Conservation (phyloP, 208 protist genomes). For the Leishmania major region DNA sequence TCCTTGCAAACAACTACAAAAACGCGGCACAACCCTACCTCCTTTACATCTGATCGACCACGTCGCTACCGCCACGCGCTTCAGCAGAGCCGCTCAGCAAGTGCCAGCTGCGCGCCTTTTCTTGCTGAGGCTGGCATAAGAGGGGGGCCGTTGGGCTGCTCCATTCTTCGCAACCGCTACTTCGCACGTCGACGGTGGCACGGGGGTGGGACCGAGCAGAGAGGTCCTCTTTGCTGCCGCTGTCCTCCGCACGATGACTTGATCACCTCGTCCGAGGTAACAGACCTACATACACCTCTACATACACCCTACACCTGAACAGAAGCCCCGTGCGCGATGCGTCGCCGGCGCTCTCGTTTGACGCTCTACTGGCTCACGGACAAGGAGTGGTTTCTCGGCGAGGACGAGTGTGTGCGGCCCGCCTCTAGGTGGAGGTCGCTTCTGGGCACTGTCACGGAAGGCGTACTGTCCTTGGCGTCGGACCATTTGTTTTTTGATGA, state of each 20-base stretch:
- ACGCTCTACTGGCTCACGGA: slow-evolving; percentile 44
- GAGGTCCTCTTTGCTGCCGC: neutral
- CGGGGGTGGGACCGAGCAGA: neutral
- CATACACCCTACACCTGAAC: neutral
- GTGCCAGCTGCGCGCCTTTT: neutral
- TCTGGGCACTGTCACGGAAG: slow-evolving; percentile 10
- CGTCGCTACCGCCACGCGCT: neutral
- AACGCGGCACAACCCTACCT: neutral
- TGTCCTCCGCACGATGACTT: neutral
- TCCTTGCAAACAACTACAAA: neutral
- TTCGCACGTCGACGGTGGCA: neutral
- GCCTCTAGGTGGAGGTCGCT: slow-evolving; percentile 13
- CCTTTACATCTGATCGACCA: neutral
- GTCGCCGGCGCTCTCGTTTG: slow-evolving; percentile 5
- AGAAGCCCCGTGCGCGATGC: neutral
- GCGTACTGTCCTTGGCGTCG: slow-evolving; percentile 28
- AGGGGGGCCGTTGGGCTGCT: neutral
- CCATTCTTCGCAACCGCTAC: neutral
- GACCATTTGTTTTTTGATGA: slow-evolving; percentile 40
- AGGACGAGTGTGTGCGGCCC: slow-evolving; percentile 13
- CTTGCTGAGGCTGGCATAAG: neutral
- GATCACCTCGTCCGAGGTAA: neutral
- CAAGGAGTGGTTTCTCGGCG: slow-evolving; percentile 36
- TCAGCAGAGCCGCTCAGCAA: neutral
- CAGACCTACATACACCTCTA: neutral